phyloP scores from a whole-genome alignment of 345 rosid genomes.

The Draba incana region DNA sequence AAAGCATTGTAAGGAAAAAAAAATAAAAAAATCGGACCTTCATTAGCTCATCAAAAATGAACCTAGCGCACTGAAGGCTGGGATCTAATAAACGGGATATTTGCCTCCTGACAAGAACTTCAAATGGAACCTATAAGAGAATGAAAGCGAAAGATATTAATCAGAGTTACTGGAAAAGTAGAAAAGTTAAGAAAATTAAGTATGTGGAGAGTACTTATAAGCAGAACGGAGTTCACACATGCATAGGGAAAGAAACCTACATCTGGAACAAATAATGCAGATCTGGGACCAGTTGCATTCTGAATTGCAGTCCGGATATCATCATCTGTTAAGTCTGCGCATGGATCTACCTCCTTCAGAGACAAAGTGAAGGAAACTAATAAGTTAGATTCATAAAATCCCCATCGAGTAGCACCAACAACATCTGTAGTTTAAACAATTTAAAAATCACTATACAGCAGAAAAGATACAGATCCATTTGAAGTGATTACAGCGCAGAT shows the following conservation, averaged over 20 bases:
- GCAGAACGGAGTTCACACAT: neutral
- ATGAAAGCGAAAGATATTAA: conserved; percentile 10
- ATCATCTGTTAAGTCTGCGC: conserved; percentile 90
- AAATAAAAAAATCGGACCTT: conserved; percentile 52
- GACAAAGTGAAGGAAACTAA: conserved; percentile 10
- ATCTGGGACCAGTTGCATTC: conserved; percentile 94
- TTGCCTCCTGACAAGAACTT: conserved; percentile 92
- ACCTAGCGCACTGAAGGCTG: conserved; percentile 95
- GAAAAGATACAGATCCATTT: neutral
- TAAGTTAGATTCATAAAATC: neutral
- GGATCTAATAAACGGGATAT: conserved; percentile 93
- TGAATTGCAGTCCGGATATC: conserved; percentile 95
- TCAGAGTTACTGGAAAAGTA: conserved; percentile 4
- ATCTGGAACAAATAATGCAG: conserved; percentile 89
- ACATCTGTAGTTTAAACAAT: conserved; percentile 11
- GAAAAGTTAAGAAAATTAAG: neutral
- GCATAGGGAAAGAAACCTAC: conserved; percentile 47
- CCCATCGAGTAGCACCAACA: neutral
- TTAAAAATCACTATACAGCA: conserved; percentile 8
- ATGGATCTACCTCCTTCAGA: conserved; percentile 92
- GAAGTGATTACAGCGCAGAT: neutral
- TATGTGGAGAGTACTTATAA: conserved; percentile 17
- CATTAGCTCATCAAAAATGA: conserved; percentile 86
- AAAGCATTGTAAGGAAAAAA: neutral
- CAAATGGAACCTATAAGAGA: conserved; percentile 79